phyloP scores from a whole-genome alignment of 768 basidiomycete genomes.

The Lenzites betulinus region DNA sequence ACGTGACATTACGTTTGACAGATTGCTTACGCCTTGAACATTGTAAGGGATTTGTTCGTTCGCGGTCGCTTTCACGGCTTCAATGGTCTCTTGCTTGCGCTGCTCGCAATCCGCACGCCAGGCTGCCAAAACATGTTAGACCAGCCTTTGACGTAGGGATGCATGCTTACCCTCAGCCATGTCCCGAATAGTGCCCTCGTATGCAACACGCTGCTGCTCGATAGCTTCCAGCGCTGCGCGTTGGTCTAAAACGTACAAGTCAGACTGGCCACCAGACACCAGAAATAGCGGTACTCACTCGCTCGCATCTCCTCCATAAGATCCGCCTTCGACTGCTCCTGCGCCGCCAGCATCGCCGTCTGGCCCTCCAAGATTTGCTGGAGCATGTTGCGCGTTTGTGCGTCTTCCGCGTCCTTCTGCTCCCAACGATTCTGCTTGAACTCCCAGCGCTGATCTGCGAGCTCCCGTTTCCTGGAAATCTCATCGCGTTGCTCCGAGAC shows the following conservation, averaged over 20 bases:
- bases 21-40: conserved; percentile 69
- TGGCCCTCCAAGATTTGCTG: conserved; percentile 60
- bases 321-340: conserved; percentile 53
- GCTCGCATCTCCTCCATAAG: conserved; percentile 46
- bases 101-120: conserved; percentile 63
- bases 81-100: conserved; percentile 59
- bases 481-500: conserved; percentile 67
- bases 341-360: conserved; percentile 57
- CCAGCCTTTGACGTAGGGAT: background rate
- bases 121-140: conserved; percentile 38
- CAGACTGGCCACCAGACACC: background rate
- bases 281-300: conserved; percentile 40
- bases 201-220: conserved; percentile 14
- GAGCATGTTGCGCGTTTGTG: conserved; percentile 63
- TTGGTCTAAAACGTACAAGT: conserved; percentile 13
- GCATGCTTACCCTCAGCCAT: conserved; percentile 26
- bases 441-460: conserved; percentile 62
- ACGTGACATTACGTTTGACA: background rate
- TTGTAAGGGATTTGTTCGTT: conserved; percentile 81
- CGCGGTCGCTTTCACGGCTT: conserved; percentile 69
- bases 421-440: conserved; percentile 61
- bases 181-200: conserved; percentile 21
- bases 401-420: conserved; percentile 58
- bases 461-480: conserved; percentile 57
- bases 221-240: conserved; percentile 21